Conservation (phyloP, 2,329 filamentous ascomycete species). For the Akanthomyces dipterigenus region DNA sequence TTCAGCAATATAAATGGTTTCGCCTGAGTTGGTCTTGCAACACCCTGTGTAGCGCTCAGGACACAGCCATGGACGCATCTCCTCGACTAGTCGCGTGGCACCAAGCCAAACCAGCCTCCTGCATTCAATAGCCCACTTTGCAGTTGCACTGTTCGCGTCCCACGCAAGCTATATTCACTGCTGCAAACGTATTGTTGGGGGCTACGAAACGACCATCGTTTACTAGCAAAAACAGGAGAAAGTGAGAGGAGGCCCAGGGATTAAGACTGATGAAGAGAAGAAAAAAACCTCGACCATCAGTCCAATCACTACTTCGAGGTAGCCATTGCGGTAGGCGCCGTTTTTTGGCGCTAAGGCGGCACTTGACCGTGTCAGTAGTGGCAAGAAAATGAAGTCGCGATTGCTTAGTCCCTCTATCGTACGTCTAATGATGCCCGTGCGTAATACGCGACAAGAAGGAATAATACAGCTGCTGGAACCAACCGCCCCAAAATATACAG, state of each 20-base stretch:
- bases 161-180: not conserved
- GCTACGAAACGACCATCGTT: too few relatives aligned
- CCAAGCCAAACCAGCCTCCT: not conserved
- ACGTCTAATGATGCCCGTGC: not conserved
- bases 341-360: too few relatives aligned
- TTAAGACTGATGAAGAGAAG: too few relatives aligned
- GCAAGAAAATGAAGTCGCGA: not conserved
- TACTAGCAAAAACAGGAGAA: too few relatives aligned
- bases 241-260: too few relatives aligned
- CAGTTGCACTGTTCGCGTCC: not conserved
- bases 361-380: not conserved
- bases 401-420: not conserved
- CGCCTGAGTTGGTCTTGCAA: too few relatives aligned
- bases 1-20: not conserved
- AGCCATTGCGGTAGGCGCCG: too few relatives aligned
- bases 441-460: too few relatives aligned
- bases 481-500: not conserved
- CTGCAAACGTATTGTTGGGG: too few relatives aligned
- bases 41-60: not conserved
- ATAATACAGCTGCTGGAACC: not conserved
- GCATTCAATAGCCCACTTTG: not conserved
- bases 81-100: not conserved
- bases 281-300: too few relatives aligned
- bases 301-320: too few relatives aligned
- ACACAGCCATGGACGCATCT: not conserved